Conservation (phyloP, 768 basidiomycete species). For the Omphalotus guepiniiformis region DNA sequence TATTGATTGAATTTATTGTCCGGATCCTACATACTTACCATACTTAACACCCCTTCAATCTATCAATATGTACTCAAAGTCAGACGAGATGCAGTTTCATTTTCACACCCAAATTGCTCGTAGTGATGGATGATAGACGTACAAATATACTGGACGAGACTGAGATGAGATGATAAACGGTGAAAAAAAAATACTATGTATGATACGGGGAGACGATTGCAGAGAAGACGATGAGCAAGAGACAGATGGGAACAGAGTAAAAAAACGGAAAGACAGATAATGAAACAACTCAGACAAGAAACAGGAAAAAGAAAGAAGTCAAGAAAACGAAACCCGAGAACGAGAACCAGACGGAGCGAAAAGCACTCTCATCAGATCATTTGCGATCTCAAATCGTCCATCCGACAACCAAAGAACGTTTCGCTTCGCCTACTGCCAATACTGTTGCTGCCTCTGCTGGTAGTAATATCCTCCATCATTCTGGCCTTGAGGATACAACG, state of each 20-base stretch:
- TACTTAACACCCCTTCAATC: no score
- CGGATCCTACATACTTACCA: no score
- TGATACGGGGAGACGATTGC: constrained; percentile 14
- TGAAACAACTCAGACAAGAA: constrained; percentile 13
- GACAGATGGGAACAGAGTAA: constrained; percentile 12
- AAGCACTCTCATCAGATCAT: not conserved
- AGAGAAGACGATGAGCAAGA: constrained; percentile 18
- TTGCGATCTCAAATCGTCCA: not conserved
- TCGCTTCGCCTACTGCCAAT: constrained; percentile 62
- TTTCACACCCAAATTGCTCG: constrained; percentile 3
- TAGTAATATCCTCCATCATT: constrained; percentile 72
- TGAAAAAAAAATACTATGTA: constrained; percentile 7
- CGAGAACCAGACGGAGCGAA: not conserved
- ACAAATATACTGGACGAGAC: constrained; percentile 16
- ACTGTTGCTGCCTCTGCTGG: constrained; percentile 57
- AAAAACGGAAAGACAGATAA: constrained; percentile 16
- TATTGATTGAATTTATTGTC: no score
- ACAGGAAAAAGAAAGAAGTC: constrained; percentile 12
- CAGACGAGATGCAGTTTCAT: no score
- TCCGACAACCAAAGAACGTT: constrained; percentile 23
- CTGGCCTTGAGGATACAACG: constrained; percentile 61
- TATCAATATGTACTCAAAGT: no score
- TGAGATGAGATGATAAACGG: constrained; percentile 14
- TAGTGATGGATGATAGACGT: constrained; percentile 14
- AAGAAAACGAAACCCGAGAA: constrained; percentile 5